Base-by-base conservation (phyloP, 2,329 filamentous ascomycete species). In the Fusarium hainanense region DNA sequence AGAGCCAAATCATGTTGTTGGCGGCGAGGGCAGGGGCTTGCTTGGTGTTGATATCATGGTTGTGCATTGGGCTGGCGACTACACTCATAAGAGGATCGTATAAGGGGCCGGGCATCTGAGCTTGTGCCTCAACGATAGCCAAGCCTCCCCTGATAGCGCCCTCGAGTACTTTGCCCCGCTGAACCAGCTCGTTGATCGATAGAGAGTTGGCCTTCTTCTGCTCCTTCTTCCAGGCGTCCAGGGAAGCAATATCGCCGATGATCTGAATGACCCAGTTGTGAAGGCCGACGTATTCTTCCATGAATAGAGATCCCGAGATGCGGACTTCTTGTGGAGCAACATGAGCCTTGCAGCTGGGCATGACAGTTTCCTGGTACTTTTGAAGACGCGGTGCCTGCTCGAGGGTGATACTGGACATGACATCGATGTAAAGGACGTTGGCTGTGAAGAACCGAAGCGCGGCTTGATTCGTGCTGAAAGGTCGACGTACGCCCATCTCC, bases 211-310 rank as follows among this genome's bases (percentile, higher is more conserved):
- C 69, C 48, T 75, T 74, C 49, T 79, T 82, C 64, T 81, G 81
- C 23, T 82, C 77, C 69, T 83, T 83, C 77, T 89, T 90, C 84
- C 85, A 88, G 2, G 83, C 80, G 54, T 87, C 83, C 9, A 91
- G 79, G 1, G 81, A 75, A 16, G 87, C 80, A 48, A 88, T 84
- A 21, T 87, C 83, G 14, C 83, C 84, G 44, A 91, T 82, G n/a
- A 83, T 78, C 47, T 85, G 77, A 47, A 90, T 69, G 1, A 84
- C 83, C 85, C 86, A 88, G 74, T 89, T 90, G 46, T 86, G 79
- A 63, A 87, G 81, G 3, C 88, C 88, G 42, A 87, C 77, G 50
- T 87, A 84, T 32, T 85, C 82, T 50, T 85, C 83, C 57, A 89
- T 79, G 52, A 79, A 78, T 41, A 85, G 76, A 2, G 76, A 77